Percentiles rank a stretch among this genome's conserved stretches.
Evolutionary conservation across 805 yeast genomes (phyloP).

Genomic region (Yarrowia sp.): DNA sequence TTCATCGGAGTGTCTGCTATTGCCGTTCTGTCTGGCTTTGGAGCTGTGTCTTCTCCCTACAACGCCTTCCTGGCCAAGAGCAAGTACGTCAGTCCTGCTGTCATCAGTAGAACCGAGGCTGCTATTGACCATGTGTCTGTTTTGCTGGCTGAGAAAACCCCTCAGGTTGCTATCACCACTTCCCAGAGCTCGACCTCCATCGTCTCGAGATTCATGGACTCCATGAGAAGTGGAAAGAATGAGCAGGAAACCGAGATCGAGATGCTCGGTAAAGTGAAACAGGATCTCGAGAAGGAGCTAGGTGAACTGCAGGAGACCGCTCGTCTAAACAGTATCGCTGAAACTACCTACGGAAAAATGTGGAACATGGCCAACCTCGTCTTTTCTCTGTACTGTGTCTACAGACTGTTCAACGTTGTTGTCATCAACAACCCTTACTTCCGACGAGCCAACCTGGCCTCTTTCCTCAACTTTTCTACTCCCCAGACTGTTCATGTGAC

Average conservation of each 20-base stretch:
- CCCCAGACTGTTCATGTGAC: not conserved
- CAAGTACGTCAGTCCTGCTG: slow-evolving; percentile 43
- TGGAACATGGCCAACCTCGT: slow-evolving; percentile 45
- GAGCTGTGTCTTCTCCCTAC: slow-evolving; percentile 54
- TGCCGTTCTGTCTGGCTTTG: slow-evolving; percentile 54
- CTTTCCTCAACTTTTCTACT: slow-evolving; percentile 15
- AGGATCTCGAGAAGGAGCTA: slow-evolving; percentile 50
- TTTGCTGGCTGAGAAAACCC: slow-evolving; percentile 45
- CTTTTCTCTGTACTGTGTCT: slow-evolving; percentile 53
- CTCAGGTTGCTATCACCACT: slow-evolving; percentile 14
- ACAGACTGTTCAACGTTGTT: slow-evolving; percentile 51
- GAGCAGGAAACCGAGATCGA: slow-evolving; percentile 48
- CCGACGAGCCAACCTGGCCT: slow-evolving; percentile 14
- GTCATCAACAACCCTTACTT: slow-evolving; percentile 47
- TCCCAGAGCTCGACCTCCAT: slow-evolving; percentile 23
- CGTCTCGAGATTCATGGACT: slow-evolving; percentile 28
- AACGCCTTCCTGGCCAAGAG: slow-evolving; percentile 35
- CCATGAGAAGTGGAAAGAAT: slow-evolving; percentile 27
- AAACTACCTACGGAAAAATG: slow-evolving; percentile 49
- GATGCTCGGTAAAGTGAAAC: slow-evolving; percentile 49
- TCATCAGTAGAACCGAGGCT: slow-evolving; percentile 46
- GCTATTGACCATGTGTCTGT: slow-evolving; percentile 47
- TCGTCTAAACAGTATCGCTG: slow-evolving; percentile 44
- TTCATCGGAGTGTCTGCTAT: slow-evolving; percentile 53
- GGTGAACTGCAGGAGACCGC: slow-evolving; percentile 44